phyloP scores from a whole-genome alignment of 495 filamentous ascomycete species.

The Xylaria venustula region DNA sequence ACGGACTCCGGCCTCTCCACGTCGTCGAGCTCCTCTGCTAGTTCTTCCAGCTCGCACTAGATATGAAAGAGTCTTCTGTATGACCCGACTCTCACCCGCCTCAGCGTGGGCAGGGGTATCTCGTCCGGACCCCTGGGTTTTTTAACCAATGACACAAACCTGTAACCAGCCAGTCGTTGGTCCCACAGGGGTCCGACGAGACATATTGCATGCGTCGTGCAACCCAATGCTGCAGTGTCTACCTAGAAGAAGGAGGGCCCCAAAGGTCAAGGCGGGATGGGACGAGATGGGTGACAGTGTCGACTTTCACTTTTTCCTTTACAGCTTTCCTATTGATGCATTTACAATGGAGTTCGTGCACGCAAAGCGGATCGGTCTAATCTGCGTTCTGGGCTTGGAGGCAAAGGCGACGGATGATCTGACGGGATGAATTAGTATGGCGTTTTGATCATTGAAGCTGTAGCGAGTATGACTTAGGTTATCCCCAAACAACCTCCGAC shows the following conservation, averaged over 20 bases:
- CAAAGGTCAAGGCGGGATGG: background rate
- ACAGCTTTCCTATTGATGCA: background rate
- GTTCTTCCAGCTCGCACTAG: slow-evolving; percentile 1
- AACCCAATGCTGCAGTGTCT: background rate
- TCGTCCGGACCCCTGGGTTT: slow-evolving; percentile 20
- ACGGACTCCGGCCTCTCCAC: slow-evolving; percentile 29
- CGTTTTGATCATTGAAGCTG: slow-evolving; percentile 1
- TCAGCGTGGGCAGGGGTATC: background rate
- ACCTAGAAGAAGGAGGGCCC: background rate
- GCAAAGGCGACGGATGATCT: background rate
- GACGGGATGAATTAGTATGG: background rate
- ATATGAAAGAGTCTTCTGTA: background rate
- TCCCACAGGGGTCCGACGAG: background rate
- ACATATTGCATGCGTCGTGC: slow-evolving; percentile 1
- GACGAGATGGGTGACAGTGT: background rate
- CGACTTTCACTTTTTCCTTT: background rate
- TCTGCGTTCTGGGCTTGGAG: background rate
- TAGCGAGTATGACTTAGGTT: background rate
- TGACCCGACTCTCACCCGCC: background rate
- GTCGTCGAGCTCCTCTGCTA: slow-evolving; percentile 15
- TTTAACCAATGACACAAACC: slow-evolving; percentile 17
- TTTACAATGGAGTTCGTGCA: slow-evolving; percentile 10
- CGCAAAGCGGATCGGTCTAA: background rate
- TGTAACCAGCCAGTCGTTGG: slow-evolving; percentile 9
- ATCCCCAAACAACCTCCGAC: too few relatives aligned